phyloP scores from a whole-genome alignment of 768 basidiomycete species.

The Amanita pallidorosea region DNA sequence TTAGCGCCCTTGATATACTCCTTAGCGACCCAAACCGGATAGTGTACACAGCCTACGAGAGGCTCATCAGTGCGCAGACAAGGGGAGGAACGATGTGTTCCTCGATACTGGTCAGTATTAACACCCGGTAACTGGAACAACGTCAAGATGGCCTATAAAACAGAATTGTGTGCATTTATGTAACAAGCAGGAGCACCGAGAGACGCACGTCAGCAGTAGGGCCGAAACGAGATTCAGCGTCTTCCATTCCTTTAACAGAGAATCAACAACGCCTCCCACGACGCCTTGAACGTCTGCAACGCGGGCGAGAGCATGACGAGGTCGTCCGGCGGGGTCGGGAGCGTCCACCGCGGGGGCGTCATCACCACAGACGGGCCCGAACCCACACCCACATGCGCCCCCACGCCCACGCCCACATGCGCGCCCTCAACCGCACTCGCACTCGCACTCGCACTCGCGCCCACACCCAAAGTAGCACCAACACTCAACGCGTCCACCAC shows the following conservation, averaged over 20 bases:
- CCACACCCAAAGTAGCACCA: too few species aligned
- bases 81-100: conserved; percentile 44
- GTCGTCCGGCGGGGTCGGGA: conserved; percentile 34
- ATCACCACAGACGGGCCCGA: conserved; percentile 11
- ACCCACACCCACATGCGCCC: too few species aligned
- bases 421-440: too few species aligned
- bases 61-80: conserved; percentile 48
- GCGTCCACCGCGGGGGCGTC: conserved; percentile 5
- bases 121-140: conserved; percentile 28
- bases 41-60: conserved; percentile 57
- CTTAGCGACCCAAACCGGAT: conserved; percentile 56
- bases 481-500: too few species aligned
- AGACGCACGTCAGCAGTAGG: conserved; percentile 19
- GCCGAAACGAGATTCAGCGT: conserved; percentile 24
- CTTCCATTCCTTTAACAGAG: conserved; percentile 23
- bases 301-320: conserved; percentile 50
- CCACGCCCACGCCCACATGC: too few species aligned
- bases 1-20: conserved; percentile 48
- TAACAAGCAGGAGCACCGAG: neutral
- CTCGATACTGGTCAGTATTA: conserved; percentile 41
- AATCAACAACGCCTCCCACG: conserved; percentile 20
- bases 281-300: conserved; percentile 23
- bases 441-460: too few species aligned
- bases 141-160: conserved; percentile 21
- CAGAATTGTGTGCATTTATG: neutral